phyloP scores from a whole-genome alignment of 352 stramenopile genomes.

The Phytophthora constricta region DNA sequence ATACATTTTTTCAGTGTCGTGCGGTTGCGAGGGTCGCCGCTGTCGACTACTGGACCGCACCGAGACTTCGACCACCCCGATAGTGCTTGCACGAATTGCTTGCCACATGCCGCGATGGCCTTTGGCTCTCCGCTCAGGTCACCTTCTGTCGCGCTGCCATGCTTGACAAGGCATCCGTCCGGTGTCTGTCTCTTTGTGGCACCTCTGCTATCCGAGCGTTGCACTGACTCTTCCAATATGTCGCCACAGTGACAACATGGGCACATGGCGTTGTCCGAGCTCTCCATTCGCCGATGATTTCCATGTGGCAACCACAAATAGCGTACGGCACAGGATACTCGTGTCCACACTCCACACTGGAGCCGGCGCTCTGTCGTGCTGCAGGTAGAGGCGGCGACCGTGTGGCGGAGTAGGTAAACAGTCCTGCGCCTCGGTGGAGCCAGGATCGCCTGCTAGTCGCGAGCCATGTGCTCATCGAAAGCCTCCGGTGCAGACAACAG shows the following conservation, averaged over 20 bases:
- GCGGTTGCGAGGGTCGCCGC: neutral
- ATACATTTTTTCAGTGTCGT: neutral
- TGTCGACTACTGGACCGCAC: neutral
- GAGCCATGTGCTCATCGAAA: neutral
- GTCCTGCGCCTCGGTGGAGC: neutral
- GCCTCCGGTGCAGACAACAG: neutral
- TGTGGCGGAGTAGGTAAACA: neutral
- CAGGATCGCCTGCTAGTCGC: neutral
- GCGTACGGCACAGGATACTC: neutral
- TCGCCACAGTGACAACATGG: neutral
- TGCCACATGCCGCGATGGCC: neutral
- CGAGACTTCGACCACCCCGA: neutral
- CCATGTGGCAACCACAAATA: neutral
- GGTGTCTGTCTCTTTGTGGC: neutral
- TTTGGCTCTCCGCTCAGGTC: neutral
- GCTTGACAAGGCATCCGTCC: neutral
- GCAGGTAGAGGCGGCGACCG: neutral
- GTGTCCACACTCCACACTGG: neutral
- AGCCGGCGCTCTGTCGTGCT: neutral
- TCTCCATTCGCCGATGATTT: neutral
- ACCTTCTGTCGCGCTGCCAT: neutral
- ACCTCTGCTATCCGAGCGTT: slow-evolving; percentile 1
- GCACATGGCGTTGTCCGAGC: neutral
- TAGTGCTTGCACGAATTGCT: neutral
- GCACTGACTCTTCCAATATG: neutral